Evolutionary conservation across 1,284 basidiomycete species (phyloP), one percentile per base, ranked within the genome.

Genomic region (Irpex sp.): DNA sequence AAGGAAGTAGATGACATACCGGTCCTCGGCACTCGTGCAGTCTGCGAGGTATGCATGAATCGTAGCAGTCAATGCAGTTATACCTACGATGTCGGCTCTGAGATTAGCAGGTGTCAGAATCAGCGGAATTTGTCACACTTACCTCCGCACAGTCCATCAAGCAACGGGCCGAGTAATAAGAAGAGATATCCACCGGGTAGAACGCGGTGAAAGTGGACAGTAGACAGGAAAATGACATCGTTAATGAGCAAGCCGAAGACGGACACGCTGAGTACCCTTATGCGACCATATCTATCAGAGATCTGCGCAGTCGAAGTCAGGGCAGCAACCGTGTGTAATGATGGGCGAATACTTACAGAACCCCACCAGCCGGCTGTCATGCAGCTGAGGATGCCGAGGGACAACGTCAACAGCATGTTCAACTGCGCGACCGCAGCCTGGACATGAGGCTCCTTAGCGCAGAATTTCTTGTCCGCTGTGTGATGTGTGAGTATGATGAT

Each of bases 361-460:
- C 91, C 90, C 95, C 95, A 97, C 82, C 87, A 94, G 1, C 86
- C 93, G 4, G 91, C 89, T 0, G 93, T 95, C 50, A 95, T 70
- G 68, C 86, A 88, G 49, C 82, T 80, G 17, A 92, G 78, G 51
- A 94, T 73, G 6, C 94, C 95, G 77, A 85, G 87, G n/a, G 82
- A 79, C 1, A 88, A 79, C 0, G 83, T 79, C 71, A 93, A 85
- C 36, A 82, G 88, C 84, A 71, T 66, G 63, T 57, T 64, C 58
- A 69, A 58, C 70, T 82, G 85, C 5, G 93, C 90, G 5, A 89
- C 89, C 4, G 82, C 83, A 15, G 87, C 89, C 70, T 87, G 86
- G 0, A 94, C 89, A 5, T 81, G 79, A 0, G 91, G 88, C 70
- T 94, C 90, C 21, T 83, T 78, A 31, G 87, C 83, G 70, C 93